Conservation (phyloP, 768 basidiomycete genomes). For the Trametes maxima region DNA sequence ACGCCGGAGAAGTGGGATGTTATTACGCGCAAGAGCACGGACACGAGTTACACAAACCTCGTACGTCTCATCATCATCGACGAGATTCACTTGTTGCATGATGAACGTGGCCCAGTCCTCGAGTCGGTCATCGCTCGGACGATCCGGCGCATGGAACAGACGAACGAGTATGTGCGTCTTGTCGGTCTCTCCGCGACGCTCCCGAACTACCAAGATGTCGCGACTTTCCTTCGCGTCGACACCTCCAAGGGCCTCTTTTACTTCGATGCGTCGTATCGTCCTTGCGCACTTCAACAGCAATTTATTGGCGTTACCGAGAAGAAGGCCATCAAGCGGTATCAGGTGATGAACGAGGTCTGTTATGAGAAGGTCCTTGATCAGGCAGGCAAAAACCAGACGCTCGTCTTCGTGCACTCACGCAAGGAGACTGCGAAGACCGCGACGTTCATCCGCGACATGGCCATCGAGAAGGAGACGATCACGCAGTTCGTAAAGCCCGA, state of each 20-base stretch:
- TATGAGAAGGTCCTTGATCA: constrained; percentile 99
- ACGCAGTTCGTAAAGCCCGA: constrained; percentile 95
- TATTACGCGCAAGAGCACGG: constrained; percentile 96
- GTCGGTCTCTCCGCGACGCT: constrained; percentile 96
- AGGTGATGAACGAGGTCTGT: constrained; percentile 98
- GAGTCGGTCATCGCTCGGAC: constrained; percentile 90
- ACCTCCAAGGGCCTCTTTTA: constrained; percentile 92
- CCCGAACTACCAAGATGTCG: constrained; percentile 98
- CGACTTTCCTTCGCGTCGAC: constrained; percentile 95
- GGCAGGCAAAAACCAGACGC: constrained; percentile 83
- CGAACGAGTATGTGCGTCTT: constrained; percentile 87
- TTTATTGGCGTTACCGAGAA: constrained; percentile 99
- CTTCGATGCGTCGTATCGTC: constrained; percentile 93
- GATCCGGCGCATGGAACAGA: constrained; percentile 93
- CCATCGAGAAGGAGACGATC: constrained; percentile 95
- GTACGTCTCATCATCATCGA: constrained; percentile 97
- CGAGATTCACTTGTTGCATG: constrained; percentile 96
- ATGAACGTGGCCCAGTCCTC: constrained; percentile 96
- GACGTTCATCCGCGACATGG: constrained; percentile 90
- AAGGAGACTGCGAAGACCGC: constrained; percentile 99
- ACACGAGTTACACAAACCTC: constrained; percentile 95
- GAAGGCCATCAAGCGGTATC: constrained; percentile 98
- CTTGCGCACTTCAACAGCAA: constrained; percentile 94
- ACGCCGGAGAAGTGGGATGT: constrained; percentile 99
- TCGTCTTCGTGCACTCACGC: constrained; percentile 97